Percentiles rank a stretch among this genome's conserved stretches.
Evolutionary conservation across 805 yeast genomes (phyloP).

Genomic region (Candida hungchunana): DNA sequence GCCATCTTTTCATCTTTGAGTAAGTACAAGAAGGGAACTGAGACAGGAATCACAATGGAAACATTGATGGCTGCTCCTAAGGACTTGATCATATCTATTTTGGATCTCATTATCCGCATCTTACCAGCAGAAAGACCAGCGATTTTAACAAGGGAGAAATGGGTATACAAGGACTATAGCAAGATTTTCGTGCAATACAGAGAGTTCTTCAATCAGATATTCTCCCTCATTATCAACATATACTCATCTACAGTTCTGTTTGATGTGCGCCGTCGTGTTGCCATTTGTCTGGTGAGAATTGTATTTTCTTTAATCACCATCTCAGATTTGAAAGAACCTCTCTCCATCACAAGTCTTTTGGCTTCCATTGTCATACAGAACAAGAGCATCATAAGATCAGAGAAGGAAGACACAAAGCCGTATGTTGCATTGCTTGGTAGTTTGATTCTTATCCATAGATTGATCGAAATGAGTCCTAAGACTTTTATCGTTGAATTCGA

Average conservation of each 20-base stretch:
- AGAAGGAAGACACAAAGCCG: conserved; percentile 18
- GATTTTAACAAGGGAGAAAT: conserved; percentile 19
- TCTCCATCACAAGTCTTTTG: conserved; percentile 43
- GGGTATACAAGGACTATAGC: conserved; percentile 22
- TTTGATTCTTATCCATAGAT: conserved; percentile 40
- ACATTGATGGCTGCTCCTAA: conserved; percentile 71
- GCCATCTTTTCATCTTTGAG: conserved; percentile 46
- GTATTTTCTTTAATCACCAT: conserved; percentile 37
- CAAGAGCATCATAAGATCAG: conserved; percentile 29
- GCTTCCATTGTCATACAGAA: conserved; percentile 62
- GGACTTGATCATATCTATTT: conserved; percentile 50
- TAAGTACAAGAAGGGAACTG: conserved; percentile 39
- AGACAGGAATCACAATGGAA: conserved; percentile 49
- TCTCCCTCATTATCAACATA: conserved; percentile 53
- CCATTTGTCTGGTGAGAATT: conserved; percentile 51
- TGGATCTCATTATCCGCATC: conserved; percentile 52
- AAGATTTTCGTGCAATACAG: conserved; percentile 25
- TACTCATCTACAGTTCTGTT: conserved; percentile 72
- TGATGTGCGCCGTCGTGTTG: conserved; percentile 52
- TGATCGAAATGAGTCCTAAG: conserved; percentile 42
- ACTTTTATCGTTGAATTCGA: conserved; percentile 47
- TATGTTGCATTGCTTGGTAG: conserved; percentile 47
- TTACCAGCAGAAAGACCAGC: conserved; percentile 45
- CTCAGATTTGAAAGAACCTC: conserved; percentile 27
- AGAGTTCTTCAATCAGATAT: conserved; percentile 41